Evolutionary conservation across 2,329 filamentous ascomycete species (phyloP), one percentile per base, ranked within the genome.

Genomic region (Sphaceloma murrayae): DNA sequence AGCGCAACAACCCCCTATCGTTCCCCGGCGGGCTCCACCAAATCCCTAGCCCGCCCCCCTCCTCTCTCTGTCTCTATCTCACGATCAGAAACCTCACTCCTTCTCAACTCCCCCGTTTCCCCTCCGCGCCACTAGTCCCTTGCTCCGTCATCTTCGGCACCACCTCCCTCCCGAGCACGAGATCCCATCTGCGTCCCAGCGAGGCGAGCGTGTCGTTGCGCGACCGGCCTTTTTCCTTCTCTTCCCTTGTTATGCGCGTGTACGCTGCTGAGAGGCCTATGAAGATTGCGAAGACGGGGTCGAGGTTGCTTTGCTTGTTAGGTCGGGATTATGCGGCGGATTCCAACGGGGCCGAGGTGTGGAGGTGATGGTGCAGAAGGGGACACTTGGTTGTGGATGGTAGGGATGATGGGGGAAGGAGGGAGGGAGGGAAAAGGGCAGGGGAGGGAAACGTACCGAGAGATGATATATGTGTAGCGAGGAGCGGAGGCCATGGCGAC

Each of bases 241-340:
- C 68, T 49, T 72, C 68, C 11, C 68, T 62, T 34, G 63, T 58
- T 48, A 65, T 60, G 17, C 62, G 56, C 9, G 62, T 54, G 1
- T 51, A 54, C 10, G 67, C 67, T 5, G 69, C 68, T 0, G 61
- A 58, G 42, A 65, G 50, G 39, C 69, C 69, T 45, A 71, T 66
- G n/a, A 60, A 60, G 42, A 70, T 52, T 22, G 69, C 68, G 55
- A 72, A 72, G 44, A 70, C 46, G 27, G 69, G 68, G 46, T 72
- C 69, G 43, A 71, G 61, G 34, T 58, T 53, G 55, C 67, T 71
- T 42, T 14, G 8, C 7, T 11, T 8, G 34, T 38, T 38, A 38
- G 34, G 24, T 6, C 6, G 24, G 11, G 24, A 6, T 27, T 27
- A 6, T 6, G 24, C n/a, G n/a, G n/a, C n/a, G n/a, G n/a, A n/a